Evolutionary conservation across 805 yeast species (phyloP).

Genomic region (Vanderwaltozyma verrucispora): DNA sequence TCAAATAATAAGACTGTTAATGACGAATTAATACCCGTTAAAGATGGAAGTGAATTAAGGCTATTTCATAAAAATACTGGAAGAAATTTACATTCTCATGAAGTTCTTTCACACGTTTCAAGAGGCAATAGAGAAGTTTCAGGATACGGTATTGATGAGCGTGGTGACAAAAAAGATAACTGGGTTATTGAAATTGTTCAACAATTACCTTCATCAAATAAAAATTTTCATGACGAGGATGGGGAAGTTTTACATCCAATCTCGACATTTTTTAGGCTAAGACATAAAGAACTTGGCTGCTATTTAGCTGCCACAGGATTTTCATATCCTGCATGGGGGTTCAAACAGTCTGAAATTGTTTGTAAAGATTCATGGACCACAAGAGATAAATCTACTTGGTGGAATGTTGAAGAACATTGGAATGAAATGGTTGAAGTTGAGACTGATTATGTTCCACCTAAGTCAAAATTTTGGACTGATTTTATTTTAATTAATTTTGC

Average conservation of each 20-base stretch:
- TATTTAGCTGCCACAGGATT: constrained; percentile 78
- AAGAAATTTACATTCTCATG: constrained; percentile 64
- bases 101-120: constrained; percentile 51
- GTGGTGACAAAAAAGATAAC: constrained; percentile 67
- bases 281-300: constrained; percentile 60
- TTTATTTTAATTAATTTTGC: constrained; percentile 68
- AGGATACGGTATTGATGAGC: constrained; percentile 54
- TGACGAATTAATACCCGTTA: constrained; percentile 24
- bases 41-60: constrained; percentile 53
- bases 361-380: constrained; percentile 59
- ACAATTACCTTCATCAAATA: constrained; percentile 35
- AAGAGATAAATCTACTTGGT: constrained; percentile 80
- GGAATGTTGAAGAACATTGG: constrained; percentile 69
- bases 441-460: constrained; percentile 41
- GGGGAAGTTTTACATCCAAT: constrained; percentile 57
- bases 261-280: constrained; percentile 72
- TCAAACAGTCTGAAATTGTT: constrained; percentile 91
- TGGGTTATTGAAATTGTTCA: constrained; percentile 66
- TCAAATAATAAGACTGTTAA: constrained; percentile 15
- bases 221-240: constrained; percentile 35
- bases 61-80: constrained; percentile 52
- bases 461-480: constrained; percentile 66
- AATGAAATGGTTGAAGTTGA: constrained; percentile 52
- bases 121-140: constrained; percentile 52
- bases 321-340: constrained; percentile 92